Evolutionary conservation across 78 protist species (phyloP).

Genomic region (Bodo saltans): DNA sequence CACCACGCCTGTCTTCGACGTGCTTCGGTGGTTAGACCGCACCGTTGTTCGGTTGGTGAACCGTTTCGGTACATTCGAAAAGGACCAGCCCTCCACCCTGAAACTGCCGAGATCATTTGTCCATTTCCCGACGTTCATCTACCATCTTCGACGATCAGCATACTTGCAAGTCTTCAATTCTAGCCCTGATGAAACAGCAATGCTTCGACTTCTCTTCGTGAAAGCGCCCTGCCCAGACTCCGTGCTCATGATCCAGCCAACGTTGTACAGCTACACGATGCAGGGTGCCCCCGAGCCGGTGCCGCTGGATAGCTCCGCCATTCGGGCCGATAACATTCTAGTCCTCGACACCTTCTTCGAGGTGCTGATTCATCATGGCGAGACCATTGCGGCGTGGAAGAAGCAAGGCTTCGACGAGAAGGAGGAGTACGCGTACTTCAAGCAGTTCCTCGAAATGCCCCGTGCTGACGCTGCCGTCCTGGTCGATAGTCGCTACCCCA

Average conservation of each 20-base stretch:
- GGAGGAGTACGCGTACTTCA: conserved; percentile 17
- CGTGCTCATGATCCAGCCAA: conserved; percentile 94
- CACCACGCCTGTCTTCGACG: conserved; percentile 76
- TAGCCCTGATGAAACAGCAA: conserved; percentile 95
- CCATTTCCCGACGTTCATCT: conserved; percentile 95
- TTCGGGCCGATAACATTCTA: conserved; percentile 73
- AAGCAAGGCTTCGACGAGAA: conserved; percentile 49
- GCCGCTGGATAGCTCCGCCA: conserved; percentile 62
- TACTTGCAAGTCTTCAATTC: conserved; percentile 89
- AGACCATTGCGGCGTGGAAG: conserved; percentile 83
- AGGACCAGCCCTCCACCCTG: conserved; percentile 73
- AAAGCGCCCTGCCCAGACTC: conserved; percentile 67
- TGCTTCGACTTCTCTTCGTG: conserved; percentile 54
- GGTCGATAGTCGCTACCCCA: conserved; percentile 30
- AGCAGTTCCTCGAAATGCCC: background rate
- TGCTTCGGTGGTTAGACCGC: conserved; percentile 96
- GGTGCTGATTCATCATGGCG: conserved; percentile 91
- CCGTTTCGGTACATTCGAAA: conserved; percentile 66
- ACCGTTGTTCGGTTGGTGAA: conserved; percentile 82
- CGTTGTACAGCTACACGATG: conserved; percentile 75
- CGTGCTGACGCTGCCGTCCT: conserved; percentile 12
- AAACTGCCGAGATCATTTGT: conserved; percentile 61
- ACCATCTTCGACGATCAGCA: conserved; percentile 91
- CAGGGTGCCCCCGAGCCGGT: conserved; percentile 73
- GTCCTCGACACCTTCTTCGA: conserved; percentile 94